Conservation (phyloP, 805 yeast species). For the Yarrowia deformans region DNA sequence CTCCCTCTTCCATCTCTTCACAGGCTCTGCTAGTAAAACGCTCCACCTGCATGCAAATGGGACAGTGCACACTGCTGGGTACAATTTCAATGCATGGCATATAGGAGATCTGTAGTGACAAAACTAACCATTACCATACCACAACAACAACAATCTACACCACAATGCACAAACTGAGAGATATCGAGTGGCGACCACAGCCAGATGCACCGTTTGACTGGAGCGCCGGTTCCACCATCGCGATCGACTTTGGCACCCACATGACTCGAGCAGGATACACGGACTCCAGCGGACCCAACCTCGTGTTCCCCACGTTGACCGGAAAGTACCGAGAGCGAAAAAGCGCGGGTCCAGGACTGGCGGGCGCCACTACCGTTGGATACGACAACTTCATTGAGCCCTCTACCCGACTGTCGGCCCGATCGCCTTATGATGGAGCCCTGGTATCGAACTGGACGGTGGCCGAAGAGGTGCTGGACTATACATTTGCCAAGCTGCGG, state of each 20-base stretch:
- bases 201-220: constrained; percentile 60
- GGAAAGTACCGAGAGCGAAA: constrained; percentile 83
- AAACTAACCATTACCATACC: no score
- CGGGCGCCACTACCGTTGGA: constrained; percentile 74
- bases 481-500: constrained; percentile 79
- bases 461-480: constrained; percentile 82
- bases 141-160: not conserved
- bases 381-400: constrained; percentile 79
- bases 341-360: constrained; percentile 53
- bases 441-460: constrained; percentile 92
- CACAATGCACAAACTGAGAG: constrained; percentile 27
- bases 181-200: constrained; percentile 48
- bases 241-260: constrained; percentile 83
- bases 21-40: no score
- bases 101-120: not conserved
- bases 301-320: constrained; percentile 70
- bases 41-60: not conserved
- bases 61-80: not conserved
- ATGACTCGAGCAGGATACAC: constrained; percentile 53
- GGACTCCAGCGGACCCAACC: constrained; percentile 53
- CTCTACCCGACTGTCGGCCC: constrained; percentile 69
- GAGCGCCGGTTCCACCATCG: constrained; percentile 71
- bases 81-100: not conserved
- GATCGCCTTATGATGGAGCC: constrained; percentile 86
- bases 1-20: no score